Conservation (phyloP, 2,329 filamentous ascomycete genomes). For the Microthyrium microscopicum region DNA sequence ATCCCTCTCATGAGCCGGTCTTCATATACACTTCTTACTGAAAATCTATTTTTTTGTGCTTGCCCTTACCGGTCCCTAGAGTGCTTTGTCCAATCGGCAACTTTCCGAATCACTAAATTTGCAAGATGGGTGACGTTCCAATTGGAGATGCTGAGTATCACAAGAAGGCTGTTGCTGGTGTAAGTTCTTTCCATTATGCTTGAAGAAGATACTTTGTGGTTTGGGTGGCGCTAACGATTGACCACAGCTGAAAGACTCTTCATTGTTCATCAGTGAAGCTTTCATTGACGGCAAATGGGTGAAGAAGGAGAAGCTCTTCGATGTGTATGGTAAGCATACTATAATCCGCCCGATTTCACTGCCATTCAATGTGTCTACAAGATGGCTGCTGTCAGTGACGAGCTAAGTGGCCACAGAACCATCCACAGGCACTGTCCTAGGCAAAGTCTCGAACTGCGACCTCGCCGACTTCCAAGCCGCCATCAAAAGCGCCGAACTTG, state of each 20-base stretch:
- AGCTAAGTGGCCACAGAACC: constrained; percentile 12
- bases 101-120: too few species aligned
- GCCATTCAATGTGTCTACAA: too few species aligned
- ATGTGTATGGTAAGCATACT: constrained; percentile 6
- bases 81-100: too few species aligned
- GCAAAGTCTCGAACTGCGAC: constrained; percentile 11
- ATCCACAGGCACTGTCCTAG: constrained; percentile 10
- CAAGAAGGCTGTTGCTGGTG: constrained; percentile 3
- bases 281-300: constrained; percentile 8
- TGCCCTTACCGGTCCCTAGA: too few species aligned
- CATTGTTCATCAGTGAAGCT: constrained; percentile 7
- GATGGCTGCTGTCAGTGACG: too few species aligned
- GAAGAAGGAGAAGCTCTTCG: constrained; percentile 5
- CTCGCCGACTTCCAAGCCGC: constrained; percentile 12
- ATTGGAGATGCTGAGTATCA: background rate
- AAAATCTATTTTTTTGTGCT: too few species aligned
- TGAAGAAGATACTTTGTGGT: background rate
- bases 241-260: constrained; percentile 8
- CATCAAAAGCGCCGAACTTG: constrained; percentile 10
- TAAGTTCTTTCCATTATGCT: background rate
- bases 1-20: too few species aligned
- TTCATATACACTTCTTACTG: too few species aligned
- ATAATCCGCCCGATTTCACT: background rate
- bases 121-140: too few species aligned
- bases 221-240: background rate